Conservation (phyloP, 192 early-diverging fungal species). For the Gigaspora rosea region DNA sequence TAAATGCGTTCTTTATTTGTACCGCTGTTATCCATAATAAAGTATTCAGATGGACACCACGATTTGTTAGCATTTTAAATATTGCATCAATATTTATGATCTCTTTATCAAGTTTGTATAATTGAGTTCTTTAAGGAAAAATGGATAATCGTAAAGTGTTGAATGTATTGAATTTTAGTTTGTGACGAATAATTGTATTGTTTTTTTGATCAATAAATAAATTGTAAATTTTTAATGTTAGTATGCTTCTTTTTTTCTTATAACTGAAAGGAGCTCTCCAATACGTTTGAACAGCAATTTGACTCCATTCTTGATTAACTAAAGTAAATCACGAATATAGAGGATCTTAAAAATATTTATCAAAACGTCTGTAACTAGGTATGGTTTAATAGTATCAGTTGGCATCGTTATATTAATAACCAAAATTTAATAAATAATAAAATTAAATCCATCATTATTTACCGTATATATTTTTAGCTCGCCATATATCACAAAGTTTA, state of each 20-base stretch:
- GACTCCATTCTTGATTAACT: constrained; percentile 9
- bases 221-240: background rate
- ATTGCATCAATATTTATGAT: too few relatives aligned
- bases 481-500: too few relatives aligned
- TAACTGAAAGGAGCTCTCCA: constrained; percentile 21
- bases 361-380: too few relatives aligned
- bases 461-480: too few relatives aligned
- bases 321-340: too few relatives aligned
- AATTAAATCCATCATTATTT: too few relatives aligned
- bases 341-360: too few relatives aligned
- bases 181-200: background rate
- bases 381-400: too few relatives aligned
- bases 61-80: too few relatives aligned
- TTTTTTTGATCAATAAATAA: constrained; percentile 8
- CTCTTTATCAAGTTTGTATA: background rate
- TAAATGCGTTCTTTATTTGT: constrained; percentile 4
- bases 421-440: too few relatives aligned
- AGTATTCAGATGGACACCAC: too few relatives aligned
- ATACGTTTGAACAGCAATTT: background rate
- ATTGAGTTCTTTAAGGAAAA: background rate
- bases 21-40: background rate
- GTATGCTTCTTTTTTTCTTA: constrained; percentile 13
- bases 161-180: background rate
- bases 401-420: too few relatives aligned
- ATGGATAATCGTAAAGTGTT: constrained; percentile 11